Evolutionary conservation across 2,329 filamentous ascomycete species (phyloP).

Genomic region (Claviceps quebecensis): DNA sequence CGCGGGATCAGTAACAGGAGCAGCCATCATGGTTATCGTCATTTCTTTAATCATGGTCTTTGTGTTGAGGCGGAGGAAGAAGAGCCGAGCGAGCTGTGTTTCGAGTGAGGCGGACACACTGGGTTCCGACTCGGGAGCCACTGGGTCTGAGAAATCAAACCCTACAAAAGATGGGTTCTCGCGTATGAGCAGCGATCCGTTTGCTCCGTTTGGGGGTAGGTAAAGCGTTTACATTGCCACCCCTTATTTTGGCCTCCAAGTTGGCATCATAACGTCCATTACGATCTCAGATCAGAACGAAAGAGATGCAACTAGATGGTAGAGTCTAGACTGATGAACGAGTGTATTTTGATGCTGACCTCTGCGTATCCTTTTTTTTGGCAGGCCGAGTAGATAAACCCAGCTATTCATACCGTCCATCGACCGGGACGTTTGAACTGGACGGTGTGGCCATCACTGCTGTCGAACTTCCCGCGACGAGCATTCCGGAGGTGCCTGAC

Average conservation of each 20-base stretch:
- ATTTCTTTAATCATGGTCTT: constrained; percentile 13
- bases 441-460: constrained; percentile 19
- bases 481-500: constrained; percentile 4
- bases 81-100: constrained; percentile 2
- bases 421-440: constrained; percentile 23
- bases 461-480: constrained; percentile 20
- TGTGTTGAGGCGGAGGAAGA: constrained; percentile 9
- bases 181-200: constrained; percentile 17
- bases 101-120: constrained; percentile 6
- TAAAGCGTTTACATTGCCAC: not conserved
- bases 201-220: constrained; percentile 32
- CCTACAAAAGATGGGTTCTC: constrained; percentile 12
- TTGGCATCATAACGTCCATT: too few relatives aligned
- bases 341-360: not conserved
- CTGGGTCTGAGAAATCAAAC: constrained; percentile 1
- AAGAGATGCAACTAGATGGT: not conserved
- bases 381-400: constrained; percentile 21
- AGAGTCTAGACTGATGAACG: not conserved
- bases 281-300: too few relatives aligned
- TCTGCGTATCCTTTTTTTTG: not conserved
- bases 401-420: constrained; percentile 14
- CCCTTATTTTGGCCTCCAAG: too few relatives aligned
- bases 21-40: constrained; percentile 12
- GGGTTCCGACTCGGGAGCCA: not conserved
- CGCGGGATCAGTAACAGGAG: constrained; percentile 19